These are phyloP conservation scores for Coemansia sp. DNA, from an alignment of 192 early-diverging fungal species.

Conservation along the genomic window DNA sequence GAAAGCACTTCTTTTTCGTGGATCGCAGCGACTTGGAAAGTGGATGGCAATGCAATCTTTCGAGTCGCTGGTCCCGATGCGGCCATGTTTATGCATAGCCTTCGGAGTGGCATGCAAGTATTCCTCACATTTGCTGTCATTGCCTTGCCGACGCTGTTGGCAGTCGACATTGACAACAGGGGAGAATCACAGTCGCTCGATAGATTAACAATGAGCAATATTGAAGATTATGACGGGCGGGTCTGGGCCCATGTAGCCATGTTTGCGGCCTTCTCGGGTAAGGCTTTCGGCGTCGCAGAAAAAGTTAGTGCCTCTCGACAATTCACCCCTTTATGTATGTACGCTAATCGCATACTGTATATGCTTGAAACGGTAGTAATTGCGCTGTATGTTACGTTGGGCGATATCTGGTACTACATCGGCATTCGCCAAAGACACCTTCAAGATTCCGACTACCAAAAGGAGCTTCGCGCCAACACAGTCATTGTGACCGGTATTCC, in stretches of 20 bases:
- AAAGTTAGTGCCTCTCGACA: too few relatives aligned
- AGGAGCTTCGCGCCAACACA: constrained; percentile 7
- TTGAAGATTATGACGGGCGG: constrained; percentile 6
- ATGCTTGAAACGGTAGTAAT: neutral
- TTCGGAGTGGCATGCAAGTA: neutral
- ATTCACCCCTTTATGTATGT: neutral
- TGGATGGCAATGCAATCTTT: constrained; percentile 1
- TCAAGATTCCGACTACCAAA: constrained; percentile 1
- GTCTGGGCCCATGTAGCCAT: constrained; percentile 13
- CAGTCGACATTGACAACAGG: neutral
- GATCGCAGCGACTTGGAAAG: neutral
- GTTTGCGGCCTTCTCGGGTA: constrained; percentile 8
- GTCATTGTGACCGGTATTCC: constrained; percentile 9
- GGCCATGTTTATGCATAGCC: constrained; percentile 18
- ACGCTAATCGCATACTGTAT: neutral
- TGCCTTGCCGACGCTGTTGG: neutral
- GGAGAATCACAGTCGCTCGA: constrained; percentile 1
- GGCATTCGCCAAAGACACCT: constrained; percentile 3
- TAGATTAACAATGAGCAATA: constrained; percentile 14
- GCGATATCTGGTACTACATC: neutral
- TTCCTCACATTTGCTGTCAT: constrained; percentile 4
- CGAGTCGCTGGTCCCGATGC: constrained; percentile 14
- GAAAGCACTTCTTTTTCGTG: constrained; percentile 6
- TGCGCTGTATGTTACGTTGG: neutral
- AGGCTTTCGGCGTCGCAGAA: neutral